Conservation (phyloP, 306 rosid genomes). For the Dalbergia oliveri region DNA sequence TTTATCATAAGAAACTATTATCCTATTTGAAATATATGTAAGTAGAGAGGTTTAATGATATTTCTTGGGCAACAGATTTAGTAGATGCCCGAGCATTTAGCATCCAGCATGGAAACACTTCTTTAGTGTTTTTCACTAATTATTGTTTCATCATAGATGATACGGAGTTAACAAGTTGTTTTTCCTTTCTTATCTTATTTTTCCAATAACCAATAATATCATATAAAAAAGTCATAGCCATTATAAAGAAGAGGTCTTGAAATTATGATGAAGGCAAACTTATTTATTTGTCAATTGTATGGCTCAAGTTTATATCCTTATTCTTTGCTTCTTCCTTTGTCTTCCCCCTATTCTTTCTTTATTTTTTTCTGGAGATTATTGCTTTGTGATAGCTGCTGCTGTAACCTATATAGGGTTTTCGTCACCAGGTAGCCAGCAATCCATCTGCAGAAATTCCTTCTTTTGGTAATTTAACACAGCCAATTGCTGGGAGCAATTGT, state of each 20-base stretch:
- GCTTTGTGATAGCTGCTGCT: constrained; percentile 23
- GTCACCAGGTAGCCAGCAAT: constrained; percentile 63
- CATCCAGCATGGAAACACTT: background rate
- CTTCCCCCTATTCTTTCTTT: background rate
- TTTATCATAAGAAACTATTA: background rate
- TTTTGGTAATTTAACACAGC: constrained; percentile 52
- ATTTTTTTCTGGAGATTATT: constrained; percentile 24
- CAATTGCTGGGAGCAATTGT: constrained; percentile 49
- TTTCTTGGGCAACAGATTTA: constrained; percentile 10
- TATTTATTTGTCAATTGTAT: background rate
- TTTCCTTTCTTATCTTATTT: background rate
- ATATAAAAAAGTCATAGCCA: background rate
- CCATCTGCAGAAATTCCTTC: constrained; percentile 55
- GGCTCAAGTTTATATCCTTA: background rate
- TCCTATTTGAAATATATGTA: constrained; percentile 4
- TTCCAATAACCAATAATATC: constrained; percentile 1
- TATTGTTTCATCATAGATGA: background rate
- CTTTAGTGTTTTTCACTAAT: background rate
- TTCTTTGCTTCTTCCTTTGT: background rate
- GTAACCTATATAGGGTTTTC: constrained; percentile 33
- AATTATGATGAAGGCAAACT: background rate
- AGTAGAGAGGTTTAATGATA: constrained; percentile 4
- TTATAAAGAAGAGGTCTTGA: constrained; percentile 16
- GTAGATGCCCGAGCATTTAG: constrained; percentile 23
- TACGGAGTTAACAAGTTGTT: constrained; percentile 10